A percentile compares a stretch with the other conserved stretches of the same genome.
Conservation (phyloP, 495 filamentous ascomycete genomes). For the Parmelia sp. region DNA sequence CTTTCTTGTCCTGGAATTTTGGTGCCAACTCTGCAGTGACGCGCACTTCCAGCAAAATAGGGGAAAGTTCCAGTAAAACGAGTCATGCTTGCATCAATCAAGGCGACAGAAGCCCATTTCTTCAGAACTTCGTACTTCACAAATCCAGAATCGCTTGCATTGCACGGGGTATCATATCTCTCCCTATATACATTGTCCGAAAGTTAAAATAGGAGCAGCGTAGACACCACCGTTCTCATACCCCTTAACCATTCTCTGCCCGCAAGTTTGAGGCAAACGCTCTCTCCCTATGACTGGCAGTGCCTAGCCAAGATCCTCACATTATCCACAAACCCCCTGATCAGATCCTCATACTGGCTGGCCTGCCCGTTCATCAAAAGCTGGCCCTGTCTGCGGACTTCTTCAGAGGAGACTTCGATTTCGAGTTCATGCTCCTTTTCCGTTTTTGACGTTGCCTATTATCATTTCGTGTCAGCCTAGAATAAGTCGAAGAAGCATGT, state of each 20-base stretch:
- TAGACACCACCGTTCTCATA: not conserved
- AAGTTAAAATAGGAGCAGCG: not conserved
- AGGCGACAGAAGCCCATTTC: not conserved
- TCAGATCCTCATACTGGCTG: conserved; percentile 64
- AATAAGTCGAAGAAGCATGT: conserved; percentile 3
- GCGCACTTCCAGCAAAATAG: not conserved
- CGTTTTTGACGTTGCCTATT: conserved; percentile 37
- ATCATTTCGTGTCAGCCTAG: not conserved
- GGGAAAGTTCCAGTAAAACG: not conserved
- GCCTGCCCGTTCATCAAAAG: conserved; percentile 50
- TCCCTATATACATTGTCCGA: conserved; percentile 1
- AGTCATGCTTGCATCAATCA: not conserved
- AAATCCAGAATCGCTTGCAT: conserved; percentile 6
- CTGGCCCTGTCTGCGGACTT: conserved; percentile 63
- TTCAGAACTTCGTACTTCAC: not conserved
- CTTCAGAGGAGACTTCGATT: conserved; percentile 65
- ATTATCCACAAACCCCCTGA: conserved; percentile 82
- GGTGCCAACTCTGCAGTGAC: not conserved
- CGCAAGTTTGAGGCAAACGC: not conserved
- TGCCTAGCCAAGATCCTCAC: conserved; percentile 58
- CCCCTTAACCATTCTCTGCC: not conserved
- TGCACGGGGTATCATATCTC: conserved; percentile 16
- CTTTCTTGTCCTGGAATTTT: not conserved
- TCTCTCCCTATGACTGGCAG: not conserved
- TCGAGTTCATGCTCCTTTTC: conserved; percentile 85